Percentiles rank a stretch among this genome's conserved stretches.
phyloP scores from a whole-genome alignment of 176 grass and related monocot genomes.

The Chloris gayana region DNA sequence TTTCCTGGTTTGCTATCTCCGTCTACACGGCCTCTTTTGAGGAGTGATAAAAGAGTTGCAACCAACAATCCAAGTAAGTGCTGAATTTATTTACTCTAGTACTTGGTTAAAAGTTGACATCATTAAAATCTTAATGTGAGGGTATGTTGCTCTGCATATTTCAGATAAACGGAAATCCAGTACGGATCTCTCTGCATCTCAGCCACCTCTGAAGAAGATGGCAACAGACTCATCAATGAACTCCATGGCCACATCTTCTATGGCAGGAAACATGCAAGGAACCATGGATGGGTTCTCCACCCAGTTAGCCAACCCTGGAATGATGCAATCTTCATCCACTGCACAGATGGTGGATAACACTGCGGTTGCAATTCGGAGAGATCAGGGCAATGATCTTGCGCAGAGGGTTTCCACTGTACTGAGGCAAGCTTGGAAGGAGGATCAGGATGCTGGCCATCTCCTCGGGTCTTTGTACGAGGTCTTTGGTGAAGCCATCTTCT shows the following conservation, averaged over 20 bases:
- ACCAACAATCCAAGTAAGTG: constrained; percentile 73
- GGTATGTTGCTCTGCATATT: constrained; percentile 4
- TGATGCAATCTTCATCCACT: constrained; percentile 47
- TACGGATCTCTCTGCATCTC: constrained; percentile 50
- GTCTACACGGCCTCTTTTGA: constrained; percentile 41
- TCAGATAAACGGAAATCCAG: constrained; percentile 74
- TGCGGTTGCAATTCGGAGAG: constrained; percentile 32
- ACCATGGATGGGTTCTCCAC: constrained; percentile 52
- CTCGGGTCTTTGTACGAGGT: constrained; percentile 58
- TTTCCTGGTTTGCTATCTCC: constrained; percentile 70
- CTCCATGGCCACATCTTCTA: constrained; percentile 41
- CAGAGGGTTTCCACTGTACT: constrained; percentile 60
- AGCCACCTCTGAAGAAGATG: constrained; percentile 83
- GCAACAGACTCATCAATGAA: constrained; percentile 38
- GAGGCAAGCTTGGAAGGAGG: constrained; percentile 93
- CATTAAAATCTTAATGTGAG: not conserved
- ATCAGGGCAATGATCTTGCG: constrained; percentile 34
- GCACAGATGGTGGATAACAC: constrained; percentile 42
- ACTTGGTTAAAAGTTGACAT: not conserved
- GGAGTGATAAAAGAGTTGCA: constrained; percentile 57
- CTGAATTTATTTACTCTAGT: not conserved
- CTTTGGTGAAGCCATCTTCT: constrained; percentile 84
- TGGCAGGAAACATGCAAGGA: constrained; percentile 46
- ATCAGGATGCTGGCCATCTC: constrained; percentile 67
- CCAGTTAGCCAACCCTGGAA: constrained; percentile 45